Base-by-base conservation (phyloP, 2,329 filamentous ascomycete species). In the Talaromyces sp. region DNA sequence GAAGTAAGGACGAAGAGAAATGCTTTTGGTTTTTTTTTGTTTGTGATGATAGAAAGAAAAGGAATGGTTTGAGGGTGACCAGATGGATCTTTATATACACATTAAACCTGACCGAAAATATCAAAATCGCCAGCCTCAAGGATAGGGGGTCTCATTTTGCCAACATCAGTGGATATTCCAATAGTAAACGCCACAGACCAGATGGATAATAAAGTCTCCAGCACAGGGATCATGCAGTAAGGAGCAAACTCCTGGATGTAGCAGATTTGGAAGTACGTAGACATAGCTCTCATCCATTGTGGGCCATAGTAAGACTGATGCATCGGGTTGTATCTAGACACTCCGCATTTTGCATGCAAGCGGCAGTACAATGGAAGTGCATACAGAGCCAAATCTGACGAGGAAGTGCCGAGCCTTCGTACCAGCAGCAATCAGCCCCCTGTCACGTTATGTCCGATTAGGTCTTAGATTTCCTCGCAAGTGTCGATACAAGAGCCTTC, bases 101-200 rank as follows among this genome's bases (percentile, higher is more conserved):
- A 50, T 56, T 41, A 40, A 35, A 56, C 10, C 15, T 35, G 45
- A 10, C 8, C 17, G 43, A 17, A 33, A 7, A 33, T 6, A 21
- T n/a, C 36, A 21, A 50, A 3, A 28, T 22, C 7, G 11, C 45
- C 45, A 35, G 15, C 13, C 28, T 48, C n/a, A 48, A 11, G n/a
- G 4, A 19, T 1, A n/a, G 21, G 45, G 54, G 35, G 43, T n/a
- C 22, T 48, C 19, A 35, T 35, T 33, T 48, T 13, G n/a, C 17
- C 28, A 21, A 50, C 13, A 28, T 28, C 25, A 3, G 7, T 28
- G 25, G 25, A 28, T 28, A 28, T 28, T 28, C 28, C 43, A 50
- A 50, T 56, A 56, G 25, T 35, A 35, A 17, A 48, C 43, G 45
- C 54, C 54, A 50, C 54, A 50, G 17, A 28, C 13, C 35, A 10